Conservation (phyloP, 768 basidiomycete genomes). For the Mycena maculata region DNA sequence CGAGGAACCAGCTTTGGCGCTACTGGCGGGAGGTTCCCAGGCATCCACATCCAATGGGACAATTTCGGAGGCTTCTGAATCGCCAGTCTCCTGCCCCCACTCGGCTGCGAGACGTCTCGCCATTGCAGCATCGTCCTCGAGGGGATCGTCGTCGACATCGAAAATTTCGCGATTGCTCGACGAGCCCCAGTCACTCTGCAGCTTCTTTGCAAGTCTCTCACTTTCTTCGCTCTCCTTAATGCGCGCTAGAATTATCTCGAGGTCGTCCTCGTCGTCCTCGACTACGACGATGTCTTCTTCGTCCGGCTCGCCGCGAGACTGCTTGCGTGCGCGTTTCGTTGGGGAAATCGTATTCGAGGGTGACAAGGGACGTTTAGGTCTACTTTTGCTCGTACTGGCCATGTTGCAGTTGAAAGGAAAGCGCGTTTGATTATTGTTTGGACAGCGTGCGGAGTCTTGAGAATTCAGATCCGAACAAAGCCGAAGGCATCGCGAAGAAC, state of each 20-base stretch:
- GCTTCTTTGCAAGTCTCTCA: slow-evolving; percentile 50
- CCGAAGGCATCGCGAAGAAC: too few species aligned
- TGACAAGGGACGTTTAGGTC: slow-evolving; percentile 10
- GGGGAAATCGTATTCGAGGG: slow-evolving; percentile 11
- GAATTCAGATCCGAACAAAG: too few species aligned
- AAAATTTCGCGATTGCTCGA: slow-evolving; percentile 24
- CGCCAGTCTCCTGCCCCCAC: slow-evolving; percentile 44
- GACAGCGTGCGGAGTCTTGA: too few species aligned
- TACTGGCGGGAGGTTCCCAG: slow-evolving; percentile 17
- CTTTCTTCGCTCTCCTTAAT: slow-evolving; percentile 58
- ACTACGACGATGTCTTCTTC: slow-evolving; percentile 37
- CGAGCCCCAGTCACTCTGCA: slow-evolving; percentile 47
- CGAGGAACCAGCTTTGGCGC: slow-evolving; percentile 3
- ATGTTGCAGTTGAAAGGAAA: neutral
- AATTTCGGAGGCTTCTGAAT: slow-evolving; percentile 10
- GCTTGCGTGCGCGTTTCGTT: slow-evolving; percentile 37
- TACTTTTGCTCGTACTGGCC: slow-evolving; percentile 12
- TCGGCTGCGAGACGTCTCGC: slow-evolving; percentile 54
- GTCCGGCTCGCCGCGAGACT: slow-evolving; percentile 17
- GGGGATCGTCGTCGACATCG: slow-evolving; percentile 26
- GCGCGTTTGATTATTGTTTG: too few species aligned
- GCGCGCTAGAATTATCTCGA: slow-evolving; percentile 52
- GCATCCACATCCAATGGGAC: slow-evolving; percentile 18
- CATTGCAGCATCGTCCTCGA: slow-evolving; percentile 52
- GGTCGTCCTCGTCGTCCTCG: slow-evolving; percentile 51